Conservation (phyloP, 2,329 filamentous ascomycete genomes). For the Hypocrella siamensis region DNA sequence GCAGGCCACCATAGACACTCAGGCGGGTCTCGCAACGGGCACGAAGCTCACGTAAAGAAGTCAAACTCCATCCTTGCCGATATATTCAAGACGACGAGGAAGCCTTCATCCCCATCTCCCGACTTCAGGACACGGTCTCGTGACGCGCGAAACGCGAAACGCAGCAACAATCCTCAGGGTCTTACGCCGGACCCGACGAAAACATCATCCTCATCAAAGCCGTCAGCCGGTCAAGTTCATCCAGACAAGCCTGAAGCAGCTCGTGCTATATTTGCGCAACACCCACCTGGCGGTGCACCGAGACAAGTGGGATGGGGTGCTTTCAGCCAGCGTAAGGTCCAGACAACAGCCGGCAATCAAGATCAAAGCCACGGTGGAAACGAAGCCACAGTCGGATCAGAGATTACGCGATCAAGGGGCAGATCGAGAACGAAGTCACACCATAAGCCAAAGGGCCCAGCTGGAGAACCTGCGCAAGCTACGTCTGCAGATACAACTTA, state of each 20-base stretch:
- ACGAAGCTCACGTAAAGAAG: too few relatives aligned
- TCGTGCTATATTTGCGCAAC: constrained; percentile 1
- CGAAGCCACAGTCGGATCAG: constrained; percentile 6
- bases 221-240: too few relatives aligned
- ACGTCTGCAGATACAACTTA: background rate
- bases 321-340: constrained; percentile 8
- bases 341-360: constrained; percentile 3
- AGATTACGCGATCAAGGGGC: constrained; percentile 5
- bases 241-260: too few relatives aligned
- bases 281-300: constrained; percentile 2
- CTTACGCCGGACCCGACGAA: too few relatives aligned
- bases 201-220: background rate
- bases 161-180: too few relatives aligned
- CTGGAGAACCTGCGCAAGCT: background rate
- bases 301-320: constrained; percentile 8
- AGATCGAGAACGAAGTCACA: background rate
- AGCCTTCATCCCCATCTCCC: too few relatives aligned
- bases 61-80: too few relatives aligned
- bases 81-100: too few relatives aligned
- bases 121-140: too few relatives aligned
- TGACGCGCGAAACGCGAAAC: too few relatives aligned
- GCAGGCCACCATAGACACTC: too few relatives aligned
- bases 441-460: background rate
- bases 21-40: too few relatives aligned
- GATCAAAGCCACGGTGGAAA: constrained; percentile 5